These are phyloP conservation scores for Yarrowia osloensis DNA, from an alignment of 805 yeast species.

Conservation along the genomic window DNA sequence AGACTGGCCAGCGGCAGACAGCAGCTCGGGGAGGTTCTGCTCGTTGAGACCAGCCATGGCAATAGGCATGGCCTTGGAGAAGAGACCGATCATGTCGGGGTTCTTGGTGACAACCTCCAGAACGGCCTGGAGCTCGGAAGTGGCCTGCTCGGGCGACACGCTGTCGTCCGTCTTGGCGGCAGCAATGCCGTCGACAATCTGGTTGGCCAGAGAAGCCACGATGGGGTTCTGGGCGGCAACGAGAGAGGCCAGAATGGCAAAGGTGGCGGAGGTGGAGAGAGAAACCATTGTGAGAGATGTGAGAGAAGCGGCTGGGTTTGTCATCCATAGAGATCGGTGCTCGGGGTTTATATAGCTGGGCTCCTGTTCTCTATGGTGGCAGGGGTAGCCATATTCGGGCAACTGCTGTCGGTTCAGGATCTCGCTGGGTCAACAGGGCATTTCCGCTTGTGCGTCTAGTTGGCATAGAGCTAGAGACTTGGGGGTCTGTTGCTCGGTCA, in stretches of 20 bases:
- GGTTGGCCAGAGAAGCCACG: conserved; percentile 2
- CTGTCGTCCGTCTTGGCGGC: conserved; percentile 29
- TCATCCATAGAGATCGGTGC: background rate
- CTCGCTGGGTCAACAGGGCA: no score
- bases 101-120: conserved; percentile 23
- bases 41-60: conserved; percentile 8
- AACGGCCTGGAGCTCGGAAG: conserved; percentile 23
- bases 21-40: conserved; percentile 10
- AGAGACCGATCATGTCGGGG: conserved; percentile 19
- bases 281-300: background rate
- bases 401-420: conserved; percentile 2
- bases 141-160: conserved; percentile 14
- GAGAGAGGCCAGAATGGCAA: conserved; percentile 14
- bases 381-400: background rate
- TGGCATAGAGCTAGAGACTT: no score
- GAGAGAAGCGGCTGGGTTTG: background rate
- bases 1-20: conserved; percentile 18
- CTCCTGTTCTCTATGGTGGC: background rate
- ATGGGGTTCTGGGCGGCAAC: conserved; percentile 31
- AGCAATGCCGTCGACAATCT: conserved; percentile 19
- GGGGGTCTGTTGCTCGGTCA: no score
- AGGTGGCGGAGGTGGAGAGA: background rate
- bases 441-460: background rate
- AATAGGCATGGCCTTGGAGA: conserved; percentile 22
- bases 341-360: background rate